phyloP scores from a whole-genome alignment of 1,284 basidiomycete genomes.

The Sanguinoderma infundibulare region DNA sequence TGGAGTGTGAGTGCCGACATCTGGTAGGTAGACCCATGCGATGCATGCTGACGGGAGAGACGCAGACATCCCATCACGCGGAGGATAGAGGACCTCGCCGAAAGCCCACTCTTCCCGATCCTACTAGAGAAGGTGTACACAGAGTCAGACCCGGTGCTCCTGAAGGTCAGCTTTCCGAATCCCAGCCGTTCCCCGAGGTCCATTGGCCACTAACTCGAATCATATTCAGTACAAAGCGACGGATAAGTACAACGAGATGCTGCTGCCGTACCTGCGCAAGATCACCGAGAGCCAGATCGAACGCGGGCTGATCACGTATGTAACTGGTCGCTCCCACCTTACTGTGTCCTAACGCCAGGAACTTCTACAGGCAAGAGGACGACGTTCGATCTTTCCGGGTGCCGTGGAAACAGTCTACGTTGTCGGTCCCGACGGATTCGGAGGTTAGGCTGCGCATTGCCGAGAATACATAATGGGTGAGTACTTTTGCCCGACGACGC shows the following conservation, averaged over 20 bases:
- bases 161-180: slow-evolving; percentile 40
- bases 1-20: slow-evolving; percentile 36
- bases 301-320: slow-evolving; percentile 40
- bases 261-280: slow-evolving; percentile 42
- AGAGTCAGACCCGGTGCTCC: slow-evolving; percentile 36
- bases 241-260: slow-evolving; percentile 36
- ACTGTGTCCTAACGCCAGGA: not conserved
- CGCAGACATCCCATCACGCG: slow-evolving; percentile 42
- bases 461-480: not conserved
- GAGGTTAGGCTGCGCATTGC: not conserved
- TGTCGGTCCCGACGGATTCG: slow-evolving; percentile 7
- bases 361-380: slow-evolving; percentile 26
- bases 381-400: slow-evolving; percentile 32
- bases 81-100: slow-evolving; percentile 39
- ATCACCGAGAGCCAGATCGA: slow-evolving; percentile 41
- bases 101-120: slow-evolving; percentile 42
- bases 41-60: not conserved
- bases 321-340: not conserved
- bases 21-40: not conserved
- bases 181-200: not conserved
- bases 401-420: not conserved
- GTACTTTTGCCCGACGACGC: no score
- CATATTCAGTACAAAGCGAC: slow-evolving; percentile 39
- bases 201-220: not conserved
- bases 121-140: slow-evolving; percentile 42